Evolutionary conservation across 331 rosid genomes (phyloP).

Genomic region (Acacia pycnantha): DNA sequence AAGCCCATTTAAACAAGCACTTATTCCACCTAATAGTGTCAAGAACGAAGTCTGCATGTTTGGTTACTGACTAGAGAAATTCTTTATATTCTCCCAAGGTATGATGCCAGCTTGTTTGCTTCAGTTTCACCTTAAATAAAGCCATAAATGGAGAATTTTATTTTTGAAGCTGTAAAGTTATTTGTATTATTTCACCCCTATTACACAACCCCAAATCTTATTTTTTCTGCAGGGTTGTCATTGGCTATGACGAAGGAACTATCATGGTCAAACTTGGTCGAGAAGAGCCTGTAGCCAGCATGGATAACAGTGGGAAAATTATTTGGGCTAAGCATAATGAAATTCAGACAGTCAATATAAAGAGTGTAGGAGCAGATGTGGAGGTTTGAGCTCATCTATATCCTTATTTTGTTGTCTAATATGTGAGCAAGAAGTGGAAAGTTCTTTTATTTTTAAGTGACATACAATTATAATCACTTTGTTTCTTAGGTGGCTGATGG

Average conservation of each 20-base stretch:
- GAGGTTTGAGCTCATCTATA: conserved; percentile 61
- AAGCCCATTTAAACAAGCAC: background rate
- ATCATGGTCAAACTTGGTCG: conserved; percentile 99
- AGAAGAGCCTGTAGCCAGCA: conserved; percentile 97
- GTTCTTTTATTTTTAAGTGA: background rate
- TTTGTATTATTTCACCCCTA: background rate
- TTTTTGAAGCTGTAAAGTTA: conserved; percentile 12
- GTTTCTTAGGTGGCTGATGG: conserved; percentile 84
- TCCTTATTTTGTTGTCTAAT: conserved; percentile 1
- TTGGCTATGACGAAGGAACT: conserved; percentile 99
- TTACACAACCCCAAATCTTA: conserved; percentile 11
- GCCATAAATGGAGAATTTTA: conserved; percentile 21
- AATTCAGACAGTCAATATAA: conserved; percentile 95
- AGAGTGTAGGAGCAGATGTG: conserved; percentile 87
- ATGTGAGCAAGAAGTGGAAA: conserved; percentile 2
- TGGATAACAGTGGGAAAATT: conserved; percentile 96
- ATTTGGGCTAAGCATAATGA: conserved; percentile 99
- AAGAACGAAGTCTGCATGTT: conserved; percentile 7
- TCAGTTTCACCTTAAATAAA: conserved; percentile 18
- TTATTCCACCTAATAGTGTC: background rate
- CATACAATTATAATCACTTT: conserved; percentile 7
- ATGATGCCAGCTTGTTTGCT: conserved; percentile 12
- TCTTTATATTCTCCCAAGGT: conserved; percentile 1
- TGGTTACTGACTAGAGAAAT: conserved; percentile 19
- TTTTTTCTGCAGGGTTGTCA: conserved; percentile 65